phyloP scores from a whole-genome alignment of 768 basidiomycete genomes.

The Lentinula edodes region DNA sequence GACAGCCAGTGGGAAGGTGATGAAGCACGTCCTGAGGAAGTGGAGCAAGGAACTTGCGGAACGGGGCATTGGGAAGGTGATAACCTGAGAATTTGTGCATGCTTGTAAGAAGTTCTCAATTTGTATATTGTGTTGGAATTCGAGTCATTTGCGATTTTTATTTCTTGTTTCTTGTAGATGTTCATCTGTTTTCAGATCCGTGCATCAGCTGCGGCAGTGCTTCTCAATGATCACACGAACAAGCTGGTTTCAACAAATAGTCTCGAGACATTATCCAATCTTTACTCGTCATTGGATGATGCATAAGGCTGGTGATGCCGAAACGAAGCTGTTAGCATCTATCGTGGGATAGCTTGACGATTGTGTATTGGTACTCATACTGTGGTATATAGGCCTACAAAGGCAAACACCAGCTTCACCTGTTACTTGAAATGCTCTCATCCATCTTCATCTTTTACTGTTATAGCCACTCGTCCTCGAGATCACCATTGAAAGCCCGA shows the following conservation, averaged over 20 bases:
- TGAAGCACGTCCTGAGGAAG: conserved; percentile 70
- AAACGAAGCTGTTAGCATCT: not conserved
- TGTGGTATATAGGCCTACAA: no score
- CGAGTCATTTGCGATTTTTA: not conserved
- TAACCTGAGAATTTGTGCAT: not conserved
- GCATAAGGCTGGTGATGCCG: not conserved
- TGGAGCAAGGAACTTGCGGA: conserved; percentile 59
- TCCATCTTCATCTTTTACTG: not conserved
- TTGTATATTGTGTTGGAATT: not conserved
- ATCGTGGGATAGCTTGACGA: not conserved
- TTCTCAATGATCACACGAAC: not conserved
- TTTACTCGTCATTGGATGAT: not conserved
- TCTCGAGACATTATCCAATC: not conserved
- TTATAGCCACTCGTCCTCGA: not conserved
- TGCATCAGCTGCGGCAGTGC: not conserved
- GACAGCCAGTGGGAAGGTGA: conserved; percentile 84
- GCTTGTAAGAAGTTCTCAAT: not conserved
- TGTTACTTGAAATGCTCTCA: not conserved
- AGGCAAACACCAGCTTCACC: no score
- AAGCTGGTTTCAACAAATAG: not conserved
- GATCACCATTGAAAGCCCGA: not conserved
- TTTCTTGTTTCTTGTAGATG: not conserved
- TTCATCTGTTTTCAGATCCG: not conserved
- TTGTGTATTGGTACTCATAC: not conserved
- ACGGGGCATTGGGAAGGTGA: conserved; percentile 17